Base-by-base conservation (phyloP, 169 alveolate genomes). In the Blepharisma undulans region DNA sequence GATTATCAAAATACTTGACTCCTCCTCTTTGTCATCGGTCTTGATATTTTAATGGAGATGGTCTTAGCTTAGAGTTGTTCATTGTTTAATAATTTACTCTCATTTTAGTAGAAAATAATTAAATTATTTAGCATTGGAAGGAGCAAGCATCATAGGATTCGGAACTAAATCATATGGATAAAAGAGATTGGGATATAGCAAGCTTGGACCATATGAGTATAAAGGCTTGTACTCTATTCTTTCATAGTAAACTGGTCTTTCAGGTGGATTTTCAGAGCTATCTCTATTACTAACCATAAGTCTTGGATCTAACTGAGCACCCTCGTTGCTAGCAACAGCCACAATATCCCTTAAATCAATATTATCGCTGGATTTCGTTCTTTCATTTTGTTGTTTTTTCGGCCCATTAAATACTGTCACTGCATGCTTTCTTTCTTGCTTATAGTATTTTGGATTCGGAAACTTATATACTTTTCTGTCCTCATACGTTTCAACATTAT, bases 331-430 rank as follows among this genome's bases (percentile, higher is more conserved):
- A 10, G 89, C 89, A 0, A 82, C 89, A 22, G 89, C 76, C 76
- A 82, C 60, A 32, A 82, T 22, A n/a, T 82, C 77, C 29, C 78
- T 82, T 22, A 82, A 60, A 30, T 82, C 76, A 60, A 82, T 22
- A 25, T 74, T 74, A 74, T 74, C 33, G 14, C 66, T 48, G 21
- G 66, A 48, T 32, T 78, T 34, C 8, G 66, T 10, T 32, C 34
- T 32, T 82, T 33, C 89, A 22, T 4, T 22, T 60, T 82, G 32
- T 48, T 21, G 33, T n/a, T 36, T 36, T 25, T 27, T 82, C 29
- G 89, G 89, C 78, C 60, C 60, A 19, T 22, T 30, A 82, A 82
- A 82, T 74, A 82, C 60, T n/a, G 89, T 82, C 33, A 82, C 89
- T 10, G 48, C 29, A 4, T 34, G 74, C 25, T 21, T 21, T 34